phyloP scores from a whole-genome alignment of 1,284 basidiomycete genomes.

The Porodaedalea pini region DNA sequence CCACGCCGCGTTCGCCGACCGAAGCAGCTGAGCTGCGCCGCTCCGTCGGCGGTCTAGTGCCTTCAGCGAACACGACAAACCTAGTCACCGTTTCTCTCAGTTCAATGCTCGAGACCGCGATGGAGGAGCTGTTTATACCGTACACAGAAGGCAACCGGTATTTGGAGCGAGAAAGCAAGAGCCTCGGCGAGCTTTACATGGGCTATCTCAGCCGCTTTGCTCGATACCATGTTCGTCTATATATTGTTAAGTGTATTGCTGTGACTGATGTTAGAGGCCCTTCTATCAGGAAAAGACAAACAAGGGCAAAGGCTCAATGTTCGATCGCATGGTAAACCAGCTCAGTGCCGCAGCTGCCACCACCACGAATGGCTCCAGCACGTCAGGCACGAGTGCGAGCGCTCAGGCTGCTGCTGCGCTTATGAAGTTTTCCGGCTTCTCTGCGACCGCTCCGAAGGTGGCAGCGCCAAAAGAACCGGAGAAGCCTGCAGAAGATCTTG shows the following conservation, averaged over 20 bases:
- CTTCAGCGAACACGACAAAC: slow-evolving; percentile 47
- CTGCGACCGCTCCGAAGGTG: slow-evolving; percentile 39
- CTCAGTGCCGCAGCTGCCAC: slow-evolving; percentile 76
- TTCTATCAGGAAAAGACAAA: slow-evolving; percentile 62
- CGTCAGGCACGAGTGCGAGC: slow-evolving; percentile 59
- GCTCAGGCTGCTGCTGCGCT: slow-evolving; percentile 77
- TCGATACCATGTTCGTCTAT: slow-evolving; percentile 76
- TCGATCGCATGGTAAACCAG: slow-evolving; percentile 92
- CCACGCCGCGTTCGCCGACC: slow-evolving; percentile 55
- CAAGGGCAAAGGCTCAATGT: slow-evolving; percentile 81
- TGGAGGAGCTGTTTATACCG: slow-evolving; percentile 95
- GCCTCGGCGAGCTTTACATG: slow-evolving; percentile 80
- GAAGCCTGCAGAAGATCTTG: slow-evolving; percentile 59
- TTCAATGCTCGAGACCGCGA: slow-evolving; percentile 87
- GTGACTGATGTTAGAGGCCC: slow-evolving; percentile 15
- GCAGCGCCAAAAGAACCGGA: slow-evolving; percentile 48
- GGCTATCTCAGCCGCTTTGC: slow-evolving; percentile 76
- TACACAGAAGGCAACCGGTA: slow-evolving; percentile 92
- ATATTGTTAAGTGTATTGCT: background rate
- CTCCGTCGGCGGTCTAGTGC: slow-evolving; percentile 45
- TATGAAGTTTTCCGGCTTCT: slow-evolving; percentile 79
- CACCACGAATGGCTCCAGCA: slow-evolving; percentile 39
- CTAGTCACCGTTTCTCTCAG: slow-evolving; percentile 44
- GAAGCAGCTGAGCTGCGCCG: slow-evolving; percentile 58
- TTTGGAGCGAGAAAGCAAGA: slow-evolving; percentile 89